phyloP scores from a whole-genome alignment of 169 alveolate genomes.

The Plasmodium inui region DNA sequence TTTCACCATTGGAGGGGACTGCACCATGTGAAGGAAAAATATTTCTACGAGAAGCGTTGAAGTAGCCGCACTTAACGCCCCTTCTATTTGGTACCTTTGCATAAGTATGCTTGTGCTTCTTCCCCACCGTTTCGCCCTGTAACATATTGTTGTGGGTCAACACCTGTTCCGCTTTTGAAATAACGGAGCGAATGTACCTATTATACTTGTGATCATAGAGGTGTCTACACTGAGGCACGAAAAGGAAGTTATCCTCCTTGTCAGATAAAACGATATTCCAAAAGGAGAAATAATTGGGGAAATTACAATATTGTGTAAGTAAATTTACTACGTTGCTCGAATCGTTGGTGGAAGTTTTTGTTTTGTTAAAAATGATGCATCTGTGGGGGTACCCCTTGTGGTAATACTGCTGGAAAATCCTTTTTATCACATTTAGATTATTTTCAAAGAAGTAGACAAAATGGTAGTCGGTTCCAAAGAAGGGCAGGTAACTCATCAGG shows the following conservation, averaged over 20 bases:
- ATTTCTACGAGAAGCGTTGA: background rate
- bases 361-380: slow-evolving; percentile 6
- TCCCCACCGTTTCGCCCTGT: background rate
- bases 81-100: background rate
- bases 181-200: slow-evolving; percentile 27
- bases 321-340: slow-evolving; percentile 17
- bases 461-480: slow-evolving; percentile 44
- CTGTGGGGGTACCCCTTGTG: slow-evolving; percentile 60
- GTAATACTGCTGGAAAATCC: slow-evolving; percentile 66
- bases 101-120: background rate
- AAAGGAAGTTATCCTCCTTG: background rate
- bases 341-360: background rate
- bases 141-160: background rate
- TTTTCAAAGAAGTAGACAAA: slow-evolving; percentile 64
- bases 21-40: background rate
- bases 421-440: slow-evolving; percentile 38
- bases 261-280: slow-evolving; percentile 29
- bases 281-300: slow-evolving; percentile 53
- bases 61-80: background rate
- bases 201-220: slow-evolving; percentile 49
- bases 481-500: slow-evolving; percentile 44
- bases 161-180: background rate
- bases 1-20: background rate
- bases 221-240: slow-evolving; percentile 28
- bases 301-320: slow-evolving; percentile 54